Evolutionary conservation across 805 yeast species (phyloP), one percentile per base, ranked within the genome.

Genomic region (Maudiozyma serrabonitensis): DNA sequence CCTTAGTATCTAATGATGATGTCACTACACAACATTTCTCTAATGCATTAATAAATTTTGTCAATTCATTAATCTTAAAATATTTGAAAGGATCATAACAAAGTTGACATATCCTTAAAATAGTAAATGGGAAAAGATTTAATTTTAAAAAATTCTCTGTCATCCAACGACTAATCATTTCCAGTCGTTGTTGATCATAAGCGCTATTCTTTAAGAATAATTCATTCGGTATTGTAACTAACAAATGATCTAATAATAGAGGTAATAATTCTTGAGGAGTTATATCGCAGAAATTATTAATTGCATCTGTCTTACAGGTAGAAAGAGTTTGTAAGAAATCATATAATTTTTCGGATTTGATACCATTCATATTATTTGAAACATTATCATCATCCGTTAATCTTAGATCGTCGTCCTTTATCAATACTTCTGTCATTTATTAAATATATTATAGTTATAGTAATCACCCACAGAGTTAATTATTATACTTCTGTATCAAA

Each of bases 21-120:
- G 47, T 53, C 1, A 64, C 66, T 43, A 54, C 26, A 41, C 62
- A 56, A 51, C 68, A 63, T 47, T 58, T 63, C 18, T 59, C 65
- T 23, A 78, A 46, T 0, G 80, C 75, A 47, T 73, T 67, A 28
- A 75, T 62, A 54, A 69, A 76, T 56, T 78, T 78, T n/a, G 60
- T 54, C 0, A 73, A 47, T 25, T 64, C 69, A 19, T 52, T 56
- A 5, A 63, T 59, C 18, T 64, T 62, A 41, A 64, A 67, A 54
- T 70, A 72, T 16, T 68, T 68, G 38, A 69, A 66, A 2, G 82
- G 81, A 45, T 69, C 67, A n/a, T 59, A 49, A 6, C 77, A 53
- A 11, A 78, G 47, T 56, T 79, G 82, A 18, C 78, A 69, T 1
- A 78, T 56, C 48, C 82, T 55, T 12, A 69, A 52, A 1, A 76